Percentiles rank a stretch among this genome's conserved stretches.
These are phyloP conservation scores for Pyricularia sp. DNA, from an alignment of 2,329 filamentous ascomycete species.

Conservation along the genomic window DNA sequence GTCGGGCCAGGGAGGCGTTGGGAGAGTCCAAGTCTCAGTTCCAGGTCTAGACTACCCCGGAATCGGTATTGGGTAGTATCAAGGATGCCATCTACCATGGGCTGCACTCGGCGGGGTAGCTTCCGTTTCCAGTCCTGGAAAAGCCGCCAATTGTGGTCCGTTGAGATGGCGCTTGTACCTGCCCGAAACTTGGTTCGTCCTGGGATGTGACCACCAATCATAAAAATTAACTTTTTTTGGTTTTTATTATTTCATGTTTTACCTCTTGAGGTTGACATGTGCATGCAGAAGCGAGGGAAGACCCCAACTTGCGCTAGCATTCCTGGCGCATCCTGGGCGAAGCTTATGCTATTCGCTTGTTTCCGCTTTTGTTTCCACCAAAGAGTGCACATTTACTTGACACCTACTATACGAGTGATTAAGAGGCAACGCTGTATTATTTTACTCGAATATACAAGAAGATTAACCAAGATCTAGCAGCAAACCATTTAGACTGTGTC, in stretches of 20 bases:
- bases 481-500: neutral
- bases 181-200: neutral
- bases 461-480: neutral
- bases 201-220: neutral
- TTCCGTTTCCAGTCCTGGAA: neutral
- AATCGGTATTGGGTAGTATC: neutral
- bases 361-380: neutral
- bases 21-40: neutral
- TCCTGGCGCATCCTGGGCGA: neutral
- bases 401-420: neutral
- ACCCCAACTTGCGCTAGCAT: neutral
- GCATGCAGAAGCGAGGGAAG: neutral
- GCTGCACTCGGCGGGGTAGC: neutral
- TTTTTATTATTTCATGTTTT: neutral
- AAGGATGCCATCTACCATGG: neutral
- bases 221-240: neutral
- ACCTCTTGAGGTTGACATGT: neutral
- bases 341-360: neutral
- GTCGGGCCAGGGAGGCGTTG: neutral
- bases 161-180: neutral
- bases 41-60: neutral
- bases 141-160: neutral
- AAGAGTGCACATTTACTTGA: neutral
- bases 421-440: neutral
- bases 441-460: neutral